Percentiles rank a stretch among this genome's conserved stretches.
phyloP scores from a whole-genome alignment of 257 asterid genomes.

The Nicotiana sylvestris region DNA sequence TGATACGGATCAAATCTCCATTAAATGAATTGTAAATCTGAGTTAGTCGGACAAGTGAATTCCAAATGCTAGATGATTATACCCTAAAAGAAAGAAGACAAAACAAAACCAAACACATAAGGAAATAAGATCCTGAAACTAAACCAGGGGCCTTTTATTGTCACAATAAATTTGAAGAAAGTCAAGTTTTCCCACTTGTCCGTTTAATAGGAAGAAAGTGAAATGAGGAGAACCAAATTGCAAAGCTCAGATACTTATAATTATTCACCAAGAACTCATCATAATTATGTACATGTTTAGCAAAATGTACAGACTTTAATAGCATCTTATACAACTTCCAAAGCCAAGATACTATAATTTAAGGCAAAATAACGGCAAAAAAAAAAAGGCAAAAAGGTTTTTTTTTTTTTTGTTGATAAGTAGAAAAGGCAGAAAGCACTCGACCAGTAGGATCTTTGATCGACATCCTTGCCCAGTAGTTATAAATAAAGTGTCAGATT shows the following conservation, averaged over 20 bases:
- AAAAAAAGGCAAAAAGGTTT: neutral
- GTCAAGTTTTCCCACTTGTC: neutral
- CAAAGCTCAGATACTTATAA: too few relatives aligned
- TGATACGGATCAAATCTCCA: too few relatives aligned
- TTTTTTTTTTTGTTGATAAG: neutral
- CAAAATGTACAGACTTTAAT: neutral
- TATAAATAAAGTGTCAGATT: neutral
- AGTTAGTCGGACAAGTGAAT: too few relatives aligned
- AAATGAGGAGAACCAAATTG: too few relatives aligned
- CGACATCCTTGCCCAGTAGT: neutral
- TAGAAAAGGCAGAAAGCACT: neutral
- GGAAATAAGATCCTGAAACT: neutral
- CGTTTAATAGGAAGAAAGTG: neutral
- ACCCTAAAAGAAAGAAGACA: too few relatives aligned
- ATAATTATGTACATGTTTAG: slow-evolving; percentile 6
- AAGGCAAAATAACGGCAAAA: neutral
- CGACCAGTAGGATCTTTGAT: neutral
- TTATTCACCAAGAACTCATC: neutral
- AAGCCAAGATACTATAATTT: neutral
- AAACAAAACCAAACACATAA: neutral
- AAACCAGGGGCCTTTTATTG: neutral
- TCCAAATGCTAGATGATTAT: too few relatives aligned
- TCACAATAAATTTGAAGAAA: neutral
- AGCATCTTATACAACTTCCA: slow-evolving; percentile 10
- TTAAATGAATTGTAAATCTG: too few relatives aligned